Evolutionary conservation across 2,329 filamentous ascomycete genomes (phyloP).

Genomic region (Neofusicoccum sp.): DNA sequence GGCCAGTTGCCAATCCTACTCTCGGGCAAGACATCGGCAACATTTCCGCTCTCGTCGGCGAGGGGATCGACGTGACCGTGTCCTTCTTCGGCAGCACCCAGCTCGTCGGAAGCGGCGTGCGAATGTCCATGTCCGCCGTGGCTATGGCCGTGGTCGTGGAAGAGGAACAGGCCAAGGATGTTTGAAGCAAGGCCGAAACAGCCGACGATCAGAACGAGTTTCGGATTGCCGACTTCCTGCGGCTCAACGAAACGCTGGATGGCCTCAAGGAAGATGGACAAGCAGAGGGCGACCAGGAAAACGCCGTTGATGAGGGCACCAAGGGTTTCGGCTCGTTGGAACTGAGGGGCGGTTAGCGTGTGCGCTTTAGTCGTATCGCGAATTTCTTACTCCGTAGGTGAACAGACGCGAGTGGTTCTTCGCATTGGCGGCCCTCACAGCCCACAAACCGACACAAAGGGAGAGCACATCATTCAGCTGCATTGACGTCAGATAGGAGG

Average conservation of each 20-base stretch:
- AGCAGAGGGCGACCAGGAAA: slow-evolving; percentile 92
- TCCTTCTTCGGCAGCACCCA: slow-evolving; percentile 54
- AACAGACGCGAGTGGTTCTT: slow-evolving; percentile 83
- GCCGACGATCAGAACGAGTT: slow-evolving; percentile 87
- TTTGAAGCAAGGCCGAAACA: slow-evolving; percentile 85
- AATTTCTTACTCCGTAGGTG: slow-evolving; percentile 78
- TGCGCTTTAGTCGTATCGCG: neutral
- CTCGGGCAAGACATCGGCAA: slow-evolving; percentile 66
- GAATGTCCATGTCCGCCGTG: slow-evolving; percentile 63
- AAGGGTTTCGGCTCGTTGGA: slow-evolving; percentile 95
- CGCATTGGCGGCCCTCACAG: slow-evolving; percentile 84
- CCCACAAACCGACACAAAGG: slow-evolving; percentile 89
- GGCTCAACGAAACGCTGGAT: slow-evolving; percentile 90
- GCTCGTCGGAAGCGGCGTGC: slow-evolving; percentile 40
- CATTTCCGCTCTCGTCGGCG: slow-evolving; percentile 59
- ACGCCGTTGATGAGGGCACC: slow-evolving; percentile 97
- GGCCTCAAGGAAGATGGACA: slow-evolving; percentile 95
- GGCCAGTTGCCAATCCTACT: slow-evolving; percentile 59
- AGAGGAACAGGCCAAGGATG: slow-evolving; percentile 82
- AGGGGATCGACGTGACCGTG: slow-evolving; percentile 53
- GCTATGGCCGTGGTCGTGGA: slow-evolving; percentile 89
- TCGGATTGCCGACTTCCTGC: slow-evolving; percentile 81
- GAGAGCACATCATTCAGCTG: slow-evolving; percentile 97
- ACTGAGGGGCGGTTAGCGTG: slow-evolving; percentile 54
- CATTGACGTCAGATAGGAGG: slow-evolving; percentile 23